A percentile compares a stretch with the other conserved stretches of the same genome.
phyloP scores from a whole-genome alignment of 495 filamentous ascomycete species.

The Pseudomonodictys pantanalensis region DNA sequence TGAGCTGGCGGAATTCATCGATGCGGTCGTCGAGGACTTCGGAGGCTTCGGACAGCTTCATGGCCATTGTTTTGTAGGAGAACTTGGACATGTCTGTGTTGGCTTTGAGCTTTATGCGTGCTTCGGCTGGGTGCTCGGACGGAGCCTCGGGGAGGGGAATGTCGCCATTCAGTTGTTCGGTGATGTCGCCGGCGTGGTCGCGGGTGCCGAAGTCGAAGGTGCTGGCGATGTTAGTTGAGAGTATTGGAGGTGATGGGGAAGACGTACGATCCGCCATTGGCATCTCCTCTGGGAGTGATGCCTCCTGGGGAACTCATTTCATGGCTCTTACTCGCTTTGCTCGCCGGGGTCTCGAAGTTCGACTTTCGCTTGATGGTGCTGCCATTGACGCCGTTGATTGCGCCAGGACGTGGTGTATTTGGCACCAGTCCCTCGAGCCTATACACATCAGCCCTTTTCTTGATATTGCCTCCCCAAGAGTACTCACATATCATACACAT shows the following conservation, averaged over 20 bases:
- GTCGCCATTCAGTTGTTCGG: constrained; percentile 80
- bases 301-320: constrained; percentile 48
- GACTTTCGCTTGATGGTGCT: constrained; percentile 61
- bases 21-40: constrained; percentile 94
- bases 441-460: constrained; percentile 9
- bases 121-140: constrained; percentile 64
- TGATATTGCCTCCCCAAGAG: constrained; percentile 13
- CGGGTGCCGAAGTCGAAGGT: constrained; percentile 65
- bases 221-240: constrained; percentile 37
- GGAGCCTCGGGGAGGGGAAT: constrained; percentile 51
- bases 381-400: constrained; percentile 49
- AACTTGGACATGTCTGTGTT: constrained; percentile 87
- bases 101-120: constrained; percentile 76
- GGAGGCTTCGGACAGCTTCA: constrained; percentile 87
- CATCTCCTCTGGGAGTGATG: constrained; percentile 33
- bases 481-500: constrained; percentile 84
- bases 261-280: constrained; percentile 28
- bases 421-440: constrained; percentile 78
- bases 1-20: constrained; percentile 71
- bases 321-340: constrained; percentile 51
- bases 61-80: constrained; percentile 86
- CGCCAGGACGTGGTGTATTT: constrained; percentile 58
- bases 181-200: constrained; percentile 69
- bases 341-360: constrained; percentile 56
- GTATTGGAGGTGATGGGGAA: not conserved